A percentile compares a stretch with the other conserved stretches of the same genome.
Conservation (phyloP, 1,284 basidiomycete species). For the Golubevia sp. region DNA sequence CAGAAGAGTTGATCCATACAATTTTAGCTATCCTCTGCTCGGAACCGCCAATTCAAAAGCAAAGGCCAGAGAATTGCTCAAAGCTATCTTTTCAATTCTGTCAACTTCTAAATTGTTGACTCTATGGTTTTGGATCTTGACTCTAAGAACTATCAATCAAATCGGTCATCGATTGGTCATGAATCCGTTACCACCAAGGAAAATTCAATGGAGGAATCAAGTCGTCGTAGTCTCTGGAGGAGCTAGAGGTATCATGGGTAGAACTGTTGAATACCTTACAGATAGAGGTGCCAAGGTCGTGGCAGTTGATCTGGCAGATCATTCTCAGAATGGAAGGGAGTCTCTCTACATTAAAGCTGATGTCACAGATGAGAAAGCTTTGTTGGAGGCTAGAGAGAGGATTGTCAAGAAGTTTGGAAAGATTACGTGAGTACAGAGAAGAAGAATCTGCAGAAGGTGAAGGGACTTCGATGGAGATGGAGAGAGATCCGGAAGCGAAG, state of each 20-base stretch:
- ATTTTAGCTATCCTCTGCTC: too few relatives aligned
- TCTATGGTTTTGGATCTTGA: constrained; percentile 17
- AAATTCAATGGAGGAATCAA: constrained; percentile 29
- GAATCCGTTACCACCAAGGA: constrained; percentile 12
- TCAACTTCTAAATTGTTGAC: constrained; percentile 1
- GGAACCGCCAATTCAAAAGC: too few relatives aligned
- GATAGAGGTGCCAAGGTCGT: constrained; percentile 31
- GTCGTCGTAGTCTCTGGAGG: constrained; percentile 39
- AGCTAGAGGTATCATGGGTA: constrained; percentile 36
- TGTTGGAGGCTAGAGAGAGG: constrained; percentile 21
- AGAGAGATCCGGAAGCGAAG: too few relatives aligned
- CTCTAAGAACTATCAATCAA: constrained; percentile 27
- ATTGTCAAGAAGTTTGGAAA: constrained; percentile 27
- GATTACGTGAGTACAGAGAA: constrained; percentile 5
- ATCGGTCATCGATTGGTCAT: constrained; percentile 26
- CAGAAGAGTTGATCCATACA: too few relatives aligned
- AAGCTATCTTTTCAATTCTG: not conserved
- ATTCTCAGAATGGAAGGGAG: constrained; percentile 28
- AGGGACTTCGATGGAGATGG: too few relatives aligned
- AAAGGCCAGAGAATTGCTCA: too few relatives aligned
- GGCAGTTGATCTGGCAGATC: constrained; percentile 28
- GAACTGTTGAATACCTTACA: constrained; percentile 20
- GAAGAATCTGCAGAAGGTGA: not conserved
- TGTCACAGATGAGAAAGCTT: constrained; percentile 32
- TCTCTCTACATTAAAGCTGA: constrained; percentile 28